Evolutionary conservation across 352 stramenopile species (phyloP), one percentile per base, ranked within the genome.

Genomic region (Phytophthora rubi): DNA sequence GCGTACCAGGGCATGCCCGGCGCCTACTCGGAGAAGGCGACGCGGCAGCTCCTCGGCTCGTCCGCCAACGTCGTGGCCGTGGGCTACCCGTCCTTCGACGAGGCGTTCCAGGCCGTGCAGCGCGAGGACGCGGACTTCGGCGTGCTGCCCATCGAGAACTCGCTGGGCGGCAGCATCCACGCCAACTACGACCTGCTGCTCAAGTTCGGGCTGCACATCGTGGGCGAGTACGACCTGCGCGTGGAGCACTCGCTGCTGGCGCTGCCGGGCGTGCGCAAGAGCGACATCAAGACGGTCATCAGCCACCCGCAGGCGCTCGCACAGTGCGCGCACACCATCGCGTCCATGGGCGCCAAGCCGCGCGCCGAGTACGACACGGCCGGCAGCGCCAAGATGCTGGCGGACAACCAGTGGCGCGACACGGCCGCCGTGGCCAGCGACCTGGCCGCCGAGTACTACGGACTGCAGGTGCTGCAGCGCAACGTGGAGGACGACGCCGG

Each of bases 1-100:
- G 89, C 94, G 64, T 99, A 98, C 79, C 97, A 99, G 82, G 97
- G 97, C 54, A 95, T 98, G 77, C 90, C 97, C 28, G 97, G 97
- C 28, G 97, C 97, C 1, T 99, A 99, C 84, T 99, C 95, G 18
- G 96, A 99, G 88, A 99, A 99, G 76, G 94, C 97, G 10, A 92
- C 97, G 47, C 83, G 95, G 15, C 93, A 99, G 77, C 80, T 99
- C 4, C 77, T 99, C 10, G 83, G 82, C 30, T 58, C 71, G 23
- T 81, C 78, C 2, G 42, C 82, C 59, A 78, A 85, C 44, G 87
- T 97, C 33, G 80, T 97, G 26, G 64, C 91, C 13, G 84, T 91
- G 56, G 69, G 69, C n/a, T 77, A 77, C 48, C 48, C 64, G 52
- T 70, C 63, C 47, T 77, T 77, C 35, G 73, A 80, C 4, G 81